Evolutionary conservation across 176 grass and related monocot species (phyloP).

Genomic region (Ensete ventricosum): DNA sequence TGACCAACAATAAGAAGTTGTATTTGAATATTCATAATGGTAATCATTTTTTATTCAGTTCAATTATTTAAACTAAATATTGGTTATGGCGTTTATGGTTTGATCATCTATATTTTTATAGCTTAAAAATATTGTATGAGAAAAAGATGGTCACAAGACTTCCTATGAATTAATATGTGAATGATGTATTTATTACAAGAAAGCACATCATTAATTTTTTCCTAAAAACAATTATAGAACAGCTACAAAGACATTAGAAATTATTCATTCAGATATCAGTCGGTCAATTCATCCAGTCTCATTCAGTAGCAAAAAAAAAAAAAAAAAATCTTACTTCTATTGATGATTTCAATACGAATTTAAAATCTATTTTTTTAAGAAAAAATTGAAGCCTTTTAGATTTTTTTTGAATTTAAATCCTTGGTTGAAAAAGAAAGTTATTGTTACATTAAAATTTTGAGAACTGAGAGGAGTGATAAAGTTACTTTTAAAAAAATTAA

Average conservation of each 20-base stretch:
- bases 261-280: background rate
- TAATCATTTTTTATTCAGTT: too few species aligned
- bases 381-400: background rate
- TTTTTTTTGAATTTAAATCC: background rate
- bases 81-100: too few species aligned
- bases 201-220: background rate
- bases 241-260: background rate
- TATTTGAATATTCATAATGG: too few species aligned
- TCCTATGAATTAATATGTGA: background rate
- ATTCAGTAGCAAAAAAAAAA: too few species aligned
- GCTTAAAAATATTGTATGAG: too few species aligned
- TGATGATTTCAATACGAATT: background rate
- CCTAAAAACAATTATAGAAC: background rate
- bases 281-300: background rate
- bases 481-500: background rate
- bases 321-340: background rate
- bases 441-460: background rate
- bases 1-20: too few species aligned
- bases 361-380: background rate
- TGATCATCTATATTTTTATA: too few species aligned
- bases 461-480: background rate
- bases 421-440: background rate
- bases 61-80: too few species aligned
- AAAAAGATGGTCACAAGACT: too few species aligned
- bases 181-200: background rate